Base-by-base conservation (phyloP, 331 rosid genomes). In the Phaseolus coccineus region DNA sequence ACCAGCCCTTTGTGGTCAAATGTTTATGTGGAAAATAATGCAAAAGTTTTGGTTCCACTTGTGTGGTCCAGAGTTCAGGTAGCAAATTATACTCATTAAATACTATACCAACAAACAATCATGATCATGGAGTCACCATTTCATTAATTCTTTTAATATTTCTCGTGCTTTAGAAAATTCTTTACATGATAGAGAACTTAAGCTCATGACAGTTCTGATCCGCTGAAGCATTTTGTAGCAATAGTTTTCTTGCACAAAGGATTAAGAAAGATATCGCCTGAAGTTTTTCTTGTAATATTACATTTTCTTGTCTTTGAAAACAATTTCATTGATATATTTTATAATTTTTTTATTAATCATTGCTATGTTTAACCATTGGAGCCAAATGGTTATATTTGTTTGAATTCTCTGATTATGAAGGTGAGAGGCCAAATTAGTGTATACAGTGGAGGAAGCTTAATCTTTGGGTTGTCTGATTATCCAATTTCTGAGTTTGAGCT, bases 11-110 rank as follows among this genome's bases (percentile, higher is more conserved):
- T 95, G 39, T 93, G 99, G 99, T 93, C 99, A 57, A 90, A 95
- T 90, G 99, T 95, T 82, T 91, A 90, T 82, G 98, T 95, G 88
- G 99, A 95, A 89, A 95, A 95, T 84, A 87, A 87, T 68, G 99
- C 98, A 67, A 95, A 90, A 87, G 99, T 89, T 80, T 91, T 95
- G 90, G 99, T 95, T 84, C 99, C 99, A 9, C 93, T 95, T 82
- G 94, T 95, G 76, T 95, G 99, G 99, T 89, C 97, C 80, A 87
- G 97, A 90, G 96, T 93, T 86, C 98, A 95, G 99, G 99, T 95
- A 85, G 73, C 76, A 63, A 85, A 74, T 83, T 69, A 35, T 65
- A 71, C 65, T 39, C 73, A 37, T 57, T 61, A 62, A 30, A 6
- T 28, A 55, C 82, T 28, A 63, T 19, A 13, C 58, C 35, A 55